Percentiles rank a stretch among this genome's conserved stretches.
phyloP scores from a whole-genome alignment of 2,329 filamentous ascomycete genomes.

The Ophiostoma triangulosporum region DNA sequence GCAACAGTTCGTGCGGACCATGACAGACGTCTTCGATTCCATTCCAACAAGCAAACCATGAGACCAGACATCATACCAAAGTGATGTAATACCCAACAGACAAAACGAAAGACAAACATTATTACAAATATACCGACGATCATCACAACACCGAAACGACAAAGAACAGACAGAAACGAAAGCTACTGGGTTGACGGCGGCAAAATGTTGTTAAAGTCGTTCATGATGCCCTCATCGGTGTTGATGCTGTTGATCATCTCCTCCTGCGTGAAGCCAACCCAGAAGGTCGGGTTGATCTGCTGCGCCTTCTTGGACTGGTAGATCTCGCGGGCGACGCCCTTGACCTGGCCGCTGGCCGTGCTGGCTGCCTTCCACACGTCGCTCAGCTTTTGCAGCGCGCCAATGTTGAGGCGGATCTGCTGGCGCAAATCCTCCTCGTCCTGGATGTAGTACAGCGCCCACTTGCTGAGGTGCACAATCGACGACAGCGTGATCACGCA shows the following conservation, averaged over 20 bases:
- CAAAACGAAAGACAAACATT: neutral
- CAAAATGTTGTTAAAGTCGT: constrained; percentile 36
- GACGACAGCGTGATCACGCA: constrained; percentile 68
- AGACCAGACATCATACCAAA: no score
- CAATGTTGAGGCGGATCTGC: constrained; percentile 66
- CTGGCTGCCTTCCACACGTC: constrained; percentile 60
- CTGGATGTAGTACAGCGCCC: constrained; percentile 49
- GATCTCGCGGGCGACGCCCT: constrained; percentile 66
- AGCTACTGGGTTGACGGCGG: constrained; percentile 13
- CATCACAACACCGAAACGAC: neutral
- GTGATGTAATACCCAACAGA: no score
- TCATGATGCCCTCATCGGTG: constrained; percentile 45
- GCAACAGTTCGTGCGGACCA: no score
- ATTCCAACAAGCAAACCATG: no score
- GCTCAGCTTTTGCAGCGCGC: constrained; percentile 55
- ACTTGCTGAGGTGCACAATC: constrained; percentile 70
- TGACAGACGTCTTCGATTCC: no score
- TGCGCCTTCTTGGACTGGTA: constrained; percentile 45
- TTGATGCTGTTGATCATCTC: constrained; percentile 42
- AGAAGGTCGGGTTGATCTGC: constrained; percentile 38
- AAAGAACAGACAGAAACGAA: neutral
- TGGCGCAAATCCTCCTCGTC: constrained; percentile 57
- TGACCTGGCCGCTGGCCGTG: constrained; percentile 58
- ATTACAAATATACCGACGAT: neutral
- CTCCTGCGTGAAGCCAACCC: constrained; percentile 40